Conservation (phyloP, 2,329 filamentous ascomycete genomes). For the Ceratocystis papillata region DNA sequence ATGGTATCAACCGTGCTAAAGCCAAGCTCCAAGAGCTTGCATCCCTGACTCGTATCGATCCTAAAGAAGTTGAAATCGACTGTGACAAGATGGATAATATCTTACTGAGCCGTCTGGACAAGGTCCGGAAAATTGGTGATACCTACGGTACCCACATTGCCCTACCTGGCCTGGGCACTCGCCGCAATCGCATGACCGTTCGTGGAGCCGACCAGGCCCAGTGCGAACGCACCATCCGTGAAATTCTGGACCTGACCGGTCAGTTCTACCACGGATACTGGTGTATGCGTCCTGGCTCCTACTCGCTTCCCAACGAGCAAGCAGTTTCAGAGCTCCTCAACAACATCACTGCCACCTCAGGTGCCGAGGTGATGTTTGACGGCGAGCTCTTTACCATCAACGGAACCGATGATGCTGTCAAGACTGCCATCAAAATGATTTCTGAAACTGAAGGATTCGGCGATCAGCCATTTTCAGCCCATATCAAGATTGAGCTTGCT, state of each 20-base stretch:
- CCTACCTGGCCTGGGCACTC: slow-evolving; percentile 77
- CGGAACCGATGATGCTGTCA: slow-evolving; percentile 91
- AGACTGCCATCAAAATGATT: slow-evolving; percentile 87
- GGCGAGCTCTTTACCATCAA: slow-evolving; percentile 89
- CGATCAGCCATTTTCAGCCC: slow-evolving; percentile 79
- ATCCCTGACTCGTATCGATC: slow-evolving; percentile 65
- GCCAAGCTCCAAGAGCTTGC: slow-evolving; percentile 82
- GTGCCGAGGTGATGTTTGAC: slow-evolving; percentile 88
- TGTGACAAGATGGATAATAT: slow-evolving; percentile 92
- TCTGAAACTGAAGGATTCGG: slow-evolving; percentile 83
- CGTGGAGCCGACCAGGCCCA: slow-evolving; percentile 89
- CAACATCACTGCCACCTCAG: slow-evolving; percentile 92
- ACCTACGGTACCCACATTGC: slow-evolving; percentile 91
- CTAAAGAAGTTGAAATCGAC: slow-evolving; percentile 86
- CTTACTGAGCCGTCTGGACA: slow-evolving; percentile 79
- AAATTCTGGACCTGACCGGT: slow-evolving; percentile 92
- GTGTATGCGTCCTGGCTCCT: slow-evolving; percentile 45
- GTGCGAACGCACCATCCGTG: slow-evolving; percentile 86
- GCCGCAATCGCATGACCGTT: slow-evolving; percentile 73
- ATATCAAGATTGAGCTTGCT: slow-evolving; percentile 95
- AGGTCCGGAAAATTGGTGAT: slow-evolving; percentile 96
- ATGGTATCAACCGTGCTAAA: slow-evolving; percentile 80
- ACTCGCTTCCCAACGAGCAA: slow-evolving; percentile 18
- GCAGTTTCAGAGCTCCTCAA: slow-evolving; percentile 55
- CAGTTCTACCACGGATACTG: slow-evolving; percentile 97